Percentiles rank a stretch among this genome's conserved stretches.
Conservation (phyloP, 345 rosid genomes). For the Hibiscus syriacus region DNA sequence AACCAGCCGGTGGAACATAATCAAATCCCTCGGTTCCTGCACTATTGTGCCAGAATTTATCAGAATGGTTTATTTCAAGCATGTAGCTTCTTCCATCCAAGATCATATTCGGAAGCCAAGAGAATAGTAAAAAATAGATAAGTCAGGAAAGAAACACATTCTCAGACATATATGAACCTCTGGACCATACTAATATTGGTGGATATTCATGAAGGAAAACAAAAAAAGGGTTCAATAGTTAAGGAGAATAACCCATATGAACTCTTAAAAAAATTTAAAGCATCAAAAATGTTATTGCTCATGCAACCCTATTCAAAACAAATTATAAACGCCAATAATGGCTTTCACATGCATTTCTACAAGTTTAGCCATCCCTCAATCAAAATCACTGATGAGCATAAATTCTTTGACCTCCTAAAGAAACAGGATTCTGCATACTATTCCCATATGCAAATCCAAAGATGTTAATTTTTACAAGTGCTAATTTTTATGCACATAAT, state of each 20-base stretch:
- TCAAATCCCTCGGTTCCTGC: conserved; percentile 97
- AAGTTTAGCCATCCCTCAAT: background rate
- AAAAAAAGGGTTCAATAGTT: background rate
- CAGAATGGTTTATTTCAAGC: conserved; percentile 28
- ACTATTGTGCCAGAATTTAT: conserved; percentile 49
- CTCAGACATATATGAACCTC: background rate
- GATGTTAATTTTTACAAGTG: background rate
- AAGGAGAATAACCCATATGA: background rate
- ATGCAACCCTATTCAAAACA: too few species aligned
- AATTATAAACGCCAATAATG: background rate
- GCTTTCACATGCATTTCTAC: background rate
- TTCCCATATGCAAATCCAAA: background rate
- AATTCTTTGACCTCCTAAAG: background rate
- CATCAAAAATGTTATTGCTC: background rate
- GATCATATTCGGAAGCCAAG: conserved; percentile 10
- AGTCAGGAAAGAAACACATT: background rate
- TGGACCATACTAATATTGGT: background rate
- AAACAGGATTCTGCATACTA: background rate
- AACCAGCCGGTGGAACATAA: conserved; percentile 48
- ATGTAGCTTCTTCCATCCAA: conserved; percentile 6
- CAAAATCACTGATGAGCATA: background rate
- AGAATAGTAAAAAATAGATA: background rate
- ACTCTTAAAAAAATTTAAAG: background rate
- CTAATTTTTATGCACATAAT: background rate
- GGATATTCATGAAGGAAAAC: background rate